These are phyloP conservation scores for Trichoderma koningiopsis DNA, from an alignment of 2,329 filamentous ascomycete species.

Conservation along the genomic window DNA sequence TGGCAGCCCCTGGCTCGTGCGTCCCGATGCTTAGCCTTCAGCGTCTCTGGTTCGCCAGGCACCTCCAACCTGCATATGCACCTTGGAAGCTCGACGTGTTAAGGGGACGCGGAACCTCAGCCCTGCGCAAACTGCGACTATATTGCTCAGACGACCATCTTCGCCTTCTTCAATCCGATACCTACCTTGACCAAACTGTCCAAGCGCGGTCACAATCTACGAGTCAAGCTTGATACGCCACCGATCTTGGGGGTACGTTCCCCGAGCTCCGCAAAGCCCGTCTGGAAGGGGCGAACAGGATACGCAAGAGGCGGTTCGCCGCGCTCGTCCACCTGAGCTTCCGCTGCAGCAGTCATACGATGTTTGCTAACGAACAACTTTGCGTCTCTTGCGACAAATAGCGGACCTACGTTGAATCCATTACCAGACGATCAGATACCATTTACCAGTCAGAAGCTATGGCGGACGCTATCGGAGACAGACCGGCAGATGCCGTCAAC, in stretches of 20 bases:
- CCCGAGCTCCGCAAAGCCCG: neutral
- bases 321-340: neutral
- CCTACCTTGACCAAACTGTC: too few species aligned
- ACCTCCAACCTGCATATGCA: neutral
- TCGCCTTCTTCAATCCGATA: neutral
- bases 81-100: slow-evolving; percentile 7
- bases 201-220: neutral
- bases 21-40: slow-evolving; percentile 18
- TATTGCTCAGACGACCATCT: neutral
- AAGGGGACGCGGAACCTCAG: slow-evolving; percentile 6
- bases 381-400: neutral
- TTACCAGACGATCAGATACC: neutral
- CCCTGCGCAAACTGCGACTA: neutral
- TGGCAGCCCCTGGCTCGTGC: slow-evolving; percentile 19
- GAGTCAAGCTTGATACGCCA: neutral
- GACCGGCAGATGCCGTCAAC: slow-evolving; percentile 48
- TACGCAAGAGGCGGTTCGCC: neutral
- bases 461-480: slow-evolving; percentile 48
- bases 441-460: slow-evolving; percentile 31
- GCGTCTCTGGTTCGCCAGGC: slow-evolving; percentile 6
- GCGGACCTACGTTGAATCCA: neutral
- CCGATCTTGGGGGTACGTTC: neutral
- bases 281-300: neutral
- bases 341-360: neutral
- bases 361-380: neutral